A percentile compares a stretch with the other conserved stretches of the same genome.
Evolutionary conservation across 805 yeast genomes (phyloP).

Genomic region (Crinitomyces ghanaensis): DNA sequence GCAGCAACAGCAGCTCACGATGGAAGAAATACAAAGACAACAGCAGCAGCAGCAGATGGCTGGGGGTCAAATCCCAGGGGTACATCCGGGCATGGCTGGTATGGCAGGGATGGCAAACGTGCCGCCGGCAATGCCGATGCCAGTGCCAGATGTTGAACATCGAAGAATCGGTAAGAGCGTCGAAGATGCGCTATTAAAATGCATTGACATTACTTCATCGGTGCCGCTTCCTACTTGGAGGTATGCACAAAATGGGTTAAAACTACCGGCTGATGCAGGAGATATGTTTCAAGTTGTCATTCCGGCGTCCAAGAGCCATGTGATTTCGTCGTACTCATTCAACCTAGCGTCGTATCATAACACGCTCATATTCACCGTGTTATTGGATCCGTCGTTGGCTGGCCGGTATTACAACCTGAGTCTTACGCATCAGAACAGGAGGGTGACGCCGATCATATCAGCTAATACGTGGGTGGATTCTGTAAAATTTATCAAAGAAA

Average conservation of each 20-base stretch:
- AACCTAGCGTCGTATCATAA: slow-evolving; percentile 38
- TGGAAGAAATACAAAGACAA: too few relatives aligned
- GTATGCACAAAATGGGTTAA: slow-evolving; percentile 21
- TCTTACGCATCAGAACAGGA: slow-evolving; percentile 23
- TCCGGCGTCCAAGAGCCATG: slow-evolving; percentile 27
- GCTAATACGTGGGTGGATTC: slow-evolving; percentile 16
- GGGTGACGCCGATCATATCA: slow-evolving; percentile 18
- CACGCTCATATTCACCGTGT: slow-evolving; percentile 34
- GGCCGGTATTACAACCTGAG: slow-evolving; percentile 21
- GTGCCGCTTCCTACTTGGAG: slow-evolving; percentile 24
- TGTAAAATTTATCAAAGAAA: slow-evolving; percentile 14
- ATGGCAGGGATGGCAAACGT: too few relatives aligned
- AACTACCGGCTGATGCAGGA: slow-evolving; percentile 17
- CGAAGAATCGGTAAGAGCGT: slow-evolving; percentile 12
- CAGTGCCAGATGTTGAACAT: background rate
- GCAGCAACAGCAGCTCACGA: too few relatives aligned
- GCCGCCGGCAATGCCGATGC: background rate
- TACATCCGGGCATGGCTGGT: too few relatives aligned
- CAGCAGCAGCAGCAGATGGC: too few relatives aligned
- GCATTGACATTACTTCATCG: slow-evolving; percentile 24
- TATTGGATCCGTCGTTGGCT: slow-evolving; percentile 32
- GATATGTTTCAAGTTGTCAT: slow-evolving; percentile 30
- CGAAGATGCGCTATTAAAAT: slow-evolving; percentile 20
- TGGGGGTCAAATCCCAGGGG: too few relatives aligned
- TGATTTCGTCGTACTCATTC: slow-evolving; percentile 32